Evolutionary conservation across 345 rosid species (phyloP).

Genomic region (Psidium guajava): DNA sequence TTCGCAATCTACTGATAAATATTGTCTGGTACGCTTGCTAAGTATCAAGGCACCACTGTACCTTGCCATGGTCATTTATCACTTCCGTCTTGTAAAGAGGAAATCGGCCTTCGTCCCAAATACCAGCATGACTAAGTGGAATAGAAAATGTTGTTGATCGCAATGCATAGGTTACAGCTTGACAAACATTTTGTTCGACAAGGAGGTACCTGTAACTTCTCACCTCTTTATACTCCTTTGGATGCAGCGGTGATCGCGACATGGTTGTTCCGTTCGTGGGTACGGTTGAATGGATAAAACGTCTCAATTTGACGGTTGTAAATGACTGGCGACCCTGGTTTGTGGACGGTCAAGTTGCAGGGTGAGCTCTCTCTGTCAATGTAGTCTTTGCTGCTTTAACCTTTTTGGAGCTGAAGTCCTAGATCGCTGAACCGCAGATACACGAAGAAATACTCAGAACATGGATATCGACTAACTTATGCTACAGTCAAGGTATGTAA

Average conservation of each 20-base stretch:
- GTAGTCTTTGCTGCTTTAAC: not conserved
- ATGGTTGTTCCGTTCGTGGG: slow-evolving; percentile 20
- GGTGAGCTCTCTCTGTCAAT: slow-evolving; percentile 6
- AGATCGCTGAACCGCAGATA: slow-evolving; percentile 9
- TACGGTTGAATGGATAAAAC: slow-evolving; percentile 16
- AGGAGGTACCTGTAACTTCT: not conserved
- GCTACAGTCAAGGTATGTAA: slow-evolving; percentile 24
- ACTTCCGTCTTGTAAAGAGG: not conserved
- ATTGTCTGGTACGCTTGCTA: not conserved
- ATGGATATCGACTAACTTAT: slow-evolving; percentile 21
- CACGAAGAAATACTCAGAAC: slow-evolving; percentile 9
- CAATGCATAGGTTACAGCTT: not conserved
- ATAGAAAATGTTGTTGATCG: not conserved
- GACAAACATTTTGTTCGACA: not conserved
- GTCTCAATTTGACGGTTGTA: slow-evolving; percentile 9
- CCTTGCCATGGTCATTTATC: not conserved
- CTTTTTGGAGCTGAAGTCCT: not conserved
- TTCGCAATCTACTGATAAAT: not conserved
- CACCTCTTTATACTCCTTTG: not conserved
- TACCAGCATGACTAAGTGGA: not conserved
- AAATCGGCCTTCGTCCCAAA: not conserved
- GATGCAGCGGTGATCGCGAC: slow-evolving; percentile 26
- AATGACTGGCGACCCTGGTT: slow-evolving; percentile 33
- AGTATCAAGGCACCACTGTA: not conserved
- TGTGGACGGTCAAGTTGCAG: slow-evolving; percentile 31